These are phyloP conservation scores for Sporothrix euskadiensis DNA, from an alignment of 2,329 filamentous ascomycete species.

Conservation along the genomic window DNA sequence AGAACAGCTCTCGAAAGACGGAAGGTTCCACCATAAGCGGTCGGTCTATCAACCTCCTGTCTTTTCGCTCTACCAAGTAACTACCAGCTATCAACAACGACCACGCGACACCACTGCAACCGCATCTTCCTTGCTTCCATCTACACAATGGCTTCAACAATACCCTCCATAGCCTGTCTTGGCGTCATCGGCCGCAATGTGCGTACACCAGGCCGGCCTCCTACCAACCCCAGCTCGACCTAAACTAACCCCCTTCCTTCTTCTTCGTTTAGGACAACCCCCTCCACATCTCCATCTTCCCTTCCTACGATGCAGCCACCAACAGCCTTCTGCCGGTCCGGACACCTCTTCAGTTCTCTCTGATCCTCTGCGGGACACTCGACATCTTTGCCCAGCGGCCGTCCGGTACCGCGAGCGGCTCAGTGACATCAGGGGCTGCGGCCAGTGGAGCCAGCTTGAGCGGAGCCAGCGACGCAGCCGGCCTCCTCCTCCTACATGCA, in stretches of 20 bases:
- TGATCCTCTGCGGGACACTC: constrained; percentile 85
- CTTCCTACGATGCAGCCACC: constrained; percentile 63
- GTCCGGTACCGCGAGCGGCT: constrained; percentile 57
- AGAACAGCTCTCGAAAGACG: not conserved
- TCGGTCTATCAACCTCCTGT: not conserved
- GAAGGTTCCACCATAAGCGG: not conserved
- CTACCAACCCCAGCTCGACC: not conserved
- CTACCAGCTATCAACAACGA: not conserved
- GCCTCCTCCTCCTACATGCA: constrained; percentile 82
- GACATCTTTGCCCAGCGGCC: constrained; percentile 90
- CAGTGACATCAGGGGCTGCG: constrained; percentile 29
- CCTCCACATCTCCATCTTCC: constrained; percentile 88
- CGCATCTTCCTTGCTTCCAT: not conserved
- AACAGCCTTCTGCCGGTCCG: constrained; percentile 59
- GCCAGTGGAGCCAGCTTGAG: constrained; percentile 53
- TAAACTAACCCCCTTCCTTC: not conserved
- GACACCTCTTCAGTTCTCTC: constrained; percentile 83
- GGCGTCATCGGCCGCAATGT: constrained; percentile 93
- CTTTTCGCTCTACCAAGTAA: not conserved
- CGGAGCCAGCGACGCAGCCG: constrained; percentile 58
- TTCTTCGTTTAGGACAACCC: constrained; percentile 75
- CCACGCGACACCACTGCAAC: not conserved
- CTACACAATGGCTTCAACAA: constrained; percentile 56
- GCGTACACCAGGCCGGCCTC: constrained; percentile 38
- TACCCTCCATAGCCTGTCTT: constrained; percentile 86